A percentile compares a stretch with the other conserved stretches of the same genome.
Evolutionary conservation across 495 filamentous ascomycete species (phyloP).

Genomic region (Aspergillus wentii): DNA sequence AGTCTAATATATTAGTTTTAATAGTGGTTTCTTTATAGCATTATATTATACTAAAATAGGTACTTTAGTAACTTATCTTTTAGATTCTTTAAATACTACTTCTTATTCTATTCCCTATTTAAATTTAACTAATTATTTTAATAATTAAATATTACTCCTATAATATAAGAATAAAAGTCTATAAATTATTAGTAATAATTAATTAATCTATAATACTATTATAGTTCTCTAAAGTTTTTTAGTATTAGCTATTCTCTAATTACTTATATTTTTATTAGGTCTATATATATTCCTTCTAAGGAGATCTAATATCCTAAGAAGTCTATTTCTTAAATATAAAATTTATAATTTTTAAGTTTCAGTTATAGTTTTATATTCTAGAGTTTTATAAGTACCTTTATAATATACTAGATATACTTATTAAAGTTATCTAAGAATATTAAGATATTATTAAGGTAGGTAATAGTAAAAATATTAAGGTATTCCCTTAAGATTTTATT

Average conservation of each 20-base stretch:
- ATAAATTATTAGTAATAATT: conserved; percentile 1
- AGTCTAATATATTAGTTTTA: not conserved
- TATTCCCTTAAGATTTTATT: conserved; percentile 1
- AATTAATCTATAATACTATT: too few relatives aligned
- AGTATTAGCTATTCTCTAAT: too few relatives aligned
- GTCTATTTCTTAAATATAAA: too few relatives aligned
- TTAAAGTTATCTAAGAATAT: not conserved
- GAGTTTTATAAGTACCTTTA: not conserved
- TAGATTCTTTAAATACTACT: too few relatives aligned
- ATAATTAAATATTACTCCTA: too few relatives aligned
- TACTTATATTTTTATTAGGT: not conserved
- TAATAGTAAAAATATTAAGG: not conserved
- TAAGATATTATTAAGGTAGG: not conserved
- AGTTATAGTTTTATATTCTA: conserved; percentile 3
- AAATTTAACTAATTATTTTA: conserved; percentile 4
- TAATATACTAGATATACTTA: not conserved
- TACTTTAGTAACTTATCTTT: too few relatives aligned
- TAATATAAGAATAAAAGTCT: not conserved
- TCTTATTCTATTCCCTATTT: too few relatives aligned
- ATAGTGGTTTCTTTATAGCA: too few relatives aligned
- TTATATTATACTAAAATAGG: too few relatives aligned
- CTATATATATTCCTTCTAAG: not conserved
- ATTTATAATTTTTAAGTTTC: too few relatives aligned
- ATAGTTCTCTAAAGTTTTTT: too few relatives aligned
- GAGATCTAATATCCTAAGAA: not conserved